Base-by-base conservation (phyloP, 345 rosid genomes). In the Pistacia vera region DNA sequence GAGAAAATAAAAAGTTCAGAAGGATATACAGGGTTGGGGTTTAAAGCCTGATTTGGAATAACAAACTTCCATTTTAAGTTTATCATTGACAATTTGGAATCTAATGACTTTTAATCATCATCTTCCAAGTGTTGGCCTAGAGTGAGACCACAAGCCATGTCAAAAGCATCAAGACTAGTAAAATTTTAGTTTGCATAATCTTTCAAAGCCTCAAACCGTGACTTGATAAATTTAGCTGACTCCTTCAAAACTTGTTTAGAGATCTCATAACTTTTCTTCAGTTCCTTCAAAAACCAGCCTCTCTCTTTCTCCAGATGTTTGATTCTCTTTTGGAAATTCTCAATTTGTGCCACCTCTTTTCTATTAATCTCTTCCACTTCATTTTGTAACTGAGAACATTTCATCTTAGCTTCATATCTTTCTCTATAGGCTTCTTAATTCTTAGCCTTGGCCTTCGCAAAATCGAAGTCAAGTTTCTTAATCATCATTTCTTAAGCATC, bases 111-210 rank as follows among this genome's bases (percentile, higher is more conserved):
- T 13, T 54, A 5, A 54, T 66, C 54, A 18, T 41, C 69, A 66
- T 66, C 55, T 66, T 66, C 33, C 9, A 41, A 18, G 69, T 66
- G 44, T 20, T 66, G 54, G 17, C 69, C 54, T n/a, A 1, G 35
- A 66, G 16, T 44, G 10, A 66, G 12, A 20, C 54, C 17, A 4
- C 54, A 66, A 9, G 52, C 68, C 41, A 18, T 20, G 28, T 41
- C 68, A n/a, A 65, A 65, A n/a, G 68, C 54, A 65, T 65, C 52
- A 65, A 30, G 52, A 65, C 46, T 41, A 18, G 28, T 22, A 38
- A n/a, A 25, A 25, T 25, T 25, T 25, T 25, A 0, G 25, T 25
- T 25, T 25, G 25, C 25, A 25, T 1, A 30, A 41, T 41, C 52
- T 65, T 41, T 41, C 51, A 41, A 38, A 16, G 54, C 68, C 68